Evolutionary conservation across 768 basidiomycete species (phyloP), one percentile per base, ranked within the genome.

Genomic region (Mycena haematopus): DNA sequence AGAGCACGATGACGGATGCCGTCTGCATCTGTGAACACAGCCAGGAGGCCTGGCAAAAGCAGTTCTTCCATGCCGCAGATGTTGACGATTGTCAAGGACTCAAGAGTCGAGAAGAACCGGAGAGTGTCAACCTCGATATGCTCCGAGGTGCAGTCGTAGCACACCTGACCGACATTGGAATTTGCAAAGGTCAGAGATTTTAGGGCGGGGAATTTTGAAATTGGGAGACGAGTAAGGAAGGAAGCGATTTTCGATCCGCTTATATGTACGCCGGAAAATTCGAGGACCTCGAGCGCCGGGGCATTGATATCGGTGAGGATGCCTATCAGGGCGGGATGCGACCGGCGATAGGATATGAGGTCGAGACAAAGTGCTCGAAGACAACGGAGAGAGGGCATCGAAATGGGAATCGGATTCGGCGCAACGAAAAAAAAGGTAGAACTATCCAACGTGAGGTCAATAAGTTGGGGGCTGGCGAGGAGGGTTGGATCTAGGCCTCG

Each of bases 171-270:
- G 46, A 24, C 29, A 19, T 5, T 27, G 5, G 53, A 24, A 3
- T 42, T 54, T 24, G 52, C 60, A 47, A 61, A 61, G 2, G 60
- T 55, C 8, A 61, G 17, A 14, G 53, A 49, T n/a, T 46, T 46
- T 21, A 61, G 46, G 36, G 21, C 22, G 19, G 59, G 59, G 45
- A 60, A 60, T 24, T 24, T 31, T 6, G 53, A 22, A 6, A 46
- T 17, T 1, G 40, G n/a, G 7, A 19, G 13, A 2, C 13, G 19
- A 35, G 22, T 61, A 22, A 61, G 50, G 52, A 61, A 50, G 29
- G 25, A 22, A 2, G 36, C 31, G 2, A 61, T 55, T 4, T 61
- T 53, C 25, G 46, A 7, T 2, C 35, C 25, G 15, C n/a, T 9
- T 45, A 45, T 45, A n/a, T 55, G 46, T 6, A 42, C 36, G 6